Conservation (phyloP, 305 asterid genomes). For the Fraxinus platypoda region DNA sequence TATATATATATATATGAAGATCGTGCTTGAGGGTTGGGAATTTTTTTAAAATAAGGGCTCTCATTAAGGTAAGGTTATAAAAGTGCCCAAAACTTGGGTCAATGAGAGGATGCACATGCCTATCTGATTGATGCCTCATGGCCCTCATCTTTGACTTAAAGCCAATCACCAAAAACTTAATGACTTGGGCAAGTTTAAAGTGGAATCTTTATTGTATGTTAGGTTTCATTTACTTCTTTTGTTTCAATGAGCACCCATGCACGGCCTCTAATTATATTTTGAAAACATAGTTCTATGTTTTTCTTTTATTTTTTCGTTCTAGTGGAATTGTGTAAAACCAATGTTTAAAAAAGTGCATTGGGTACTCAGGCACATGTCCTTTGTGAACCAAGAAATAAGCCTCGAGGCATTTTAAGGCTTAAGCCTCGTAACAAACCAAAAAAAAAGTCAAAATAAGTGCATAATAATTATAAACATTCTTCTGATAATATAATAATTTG, state of each 20-base stretch:
- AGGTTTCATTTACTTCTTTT: background rate
- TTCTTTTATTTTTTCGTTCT: background rate
- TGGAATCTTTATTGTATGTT: background rate
- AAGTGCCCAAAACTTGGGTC: background rate
- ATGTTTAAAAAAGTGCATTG: background rate
- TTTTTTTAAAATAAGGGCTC: background rate
- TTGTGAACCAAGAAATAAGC: background rate
- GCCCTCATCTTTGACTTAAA: background rate
- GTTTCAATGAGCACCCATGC: background rate
- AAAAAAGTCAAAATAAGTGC: background rate
- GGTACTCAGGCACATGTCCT: background rate
- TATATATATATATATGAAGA: background rate
- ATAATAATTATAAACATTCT: background rate
- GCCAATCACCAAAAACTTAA: background rate
- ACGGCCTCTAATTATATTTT: background rate
- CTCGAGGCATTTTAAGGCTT: background rate
- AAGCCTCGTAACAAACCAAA: background rate
- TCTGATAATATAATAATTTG: too few relatives aligned
- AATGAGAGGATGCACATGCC: background rate
- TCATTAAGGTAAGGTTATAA: too few relatives aligned
- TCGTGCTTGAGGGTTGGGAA: background rate
- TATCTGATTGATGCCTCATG: background rate
- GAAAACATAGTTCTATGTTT: background rate
- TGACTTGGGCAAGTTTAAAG: background rate
- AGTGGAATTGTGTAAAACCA: background rate